Conservation (phyloP, 192 early-diverging fungal species). For the Coemansia sp. region DNA sequence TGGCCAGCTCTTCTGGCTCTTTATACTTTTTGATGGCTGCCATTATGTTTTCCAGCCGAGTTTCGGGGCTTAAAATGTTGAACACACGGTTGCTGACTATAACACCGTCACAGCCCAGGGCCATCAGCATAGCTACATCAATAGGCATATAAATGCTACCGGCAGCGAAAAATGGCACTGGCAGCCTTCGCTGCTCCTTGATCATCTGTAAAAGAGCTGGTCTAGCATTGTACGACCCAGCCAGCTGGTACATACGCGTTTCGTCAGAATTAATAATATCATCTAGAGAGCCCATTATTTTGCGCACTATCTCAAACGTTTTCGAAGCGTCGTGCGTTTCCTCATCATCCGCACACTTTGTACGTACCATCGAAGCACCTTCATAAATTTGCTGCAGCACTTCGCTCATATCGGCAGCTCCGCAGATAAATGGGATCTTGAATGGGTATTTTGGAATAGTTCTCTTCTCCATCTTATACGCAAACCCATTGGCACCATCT, state of each 20-base stretch:
- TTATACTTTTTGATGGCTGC: slow-evolving; percentile 83
- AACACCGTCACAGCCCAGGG: slow-evolving; percentile 93
- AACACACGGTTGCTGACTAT: slow-evolving; percentile 94
- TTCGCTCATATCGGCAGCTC: not conserved
- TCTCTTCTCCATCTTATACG: not conserved
- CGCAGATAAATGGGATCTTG: not conserved
- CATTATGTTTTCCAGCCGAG: slow-evolving; percentile 83
- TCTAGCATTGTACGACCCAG: not conserved
- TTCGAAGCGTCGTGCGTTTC: not conserved
- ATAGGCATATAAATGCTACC: slow-evolving; percentile 93
- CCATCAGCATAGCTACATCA: slow-evolving; percentile 96
- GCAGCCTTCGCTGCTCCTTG: slow-evolving; percentile 57
- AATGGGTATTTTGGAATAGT: not conserved
- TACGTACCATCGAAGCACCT: not conserved
- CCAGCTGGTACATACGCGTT: too few relatives aligned
- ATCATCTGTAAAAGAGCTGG: not conserved
- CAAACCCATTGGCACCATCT: not conserved
- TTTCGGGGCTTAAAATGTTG: slow-evolving; percentile 78
- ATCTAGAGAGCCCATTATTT: slow-evolving; percentile 50
- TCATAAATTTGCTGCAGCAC: not conserved
- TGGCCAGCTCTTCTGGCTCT: not conserved
- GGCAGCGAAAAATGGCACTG: slow-evolving; percentile 95
- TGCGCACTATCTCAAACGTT: slow-evolving; percentile 26
- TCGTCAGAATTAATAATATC: too few relatives aligned
- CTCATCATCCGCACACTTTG: not conserved